Evolutionary conservation across 169 alveolate species (phyloP).

Genomic region (Cryptosporidium xiaoi): DNA sequence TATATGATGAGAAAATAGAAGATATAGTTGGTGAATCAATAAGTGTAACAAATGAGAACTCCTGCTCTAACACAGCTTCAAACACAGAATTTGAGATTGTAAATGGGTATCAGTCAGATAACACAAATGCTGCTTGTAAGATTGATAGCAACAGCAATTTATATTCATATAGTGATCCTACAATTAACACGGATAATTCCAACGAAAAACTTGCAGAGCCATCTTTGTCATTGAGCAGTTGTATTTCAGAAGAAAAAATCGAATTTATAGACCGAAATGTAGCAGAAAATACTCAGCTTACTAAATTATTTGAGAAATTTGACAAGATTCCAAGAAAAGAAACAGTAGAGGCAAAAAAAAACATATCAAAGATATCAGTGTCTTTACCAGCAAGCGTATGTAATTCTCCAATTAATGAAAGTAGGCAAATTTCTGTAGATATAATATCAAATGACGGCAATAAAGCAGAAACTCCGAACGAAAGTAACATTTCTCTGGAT

Average conservation of each 20-base stretch:
- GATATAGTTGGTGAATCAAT: slow-evolving; percentile 4
- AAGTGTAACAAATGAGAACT: no score
- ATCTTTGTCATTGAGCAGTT: slow-evolving; percentile 20
- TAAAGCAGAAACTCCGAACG: slow-evolving; percentile 8
- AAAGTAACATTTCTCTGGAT: slow-evolving; percentile 22
- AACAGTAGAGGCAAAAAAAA: slow-evolving; percentile 22
- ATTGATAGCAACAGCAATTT: background rate
- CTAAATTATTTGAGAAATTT: slow-evolving; percentile 44
- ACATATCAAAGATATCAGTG: slow-evolving; percentile 41
- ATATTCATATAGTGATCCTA: background rate
- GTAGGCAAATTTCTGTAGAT: slow-evolving; percentile 45
- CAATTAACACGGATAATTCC: background rate
- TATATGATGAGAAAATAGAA: background rate
- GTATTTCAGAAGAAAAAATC: slow-evolving; percentile 34
- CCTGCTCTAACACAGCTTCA: background rate
- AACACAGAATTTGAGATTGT: background rate
- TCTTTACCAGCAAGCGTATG: slow-evolving; percentile 64
- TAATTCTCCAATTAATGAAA: slow-evolving; percentile 40
- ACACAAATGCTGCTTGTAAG: background rate
- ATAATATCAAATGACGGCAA: slow-evolving; percentile 6
- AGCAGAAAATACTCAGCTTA: slow-evolving; percentile 25
- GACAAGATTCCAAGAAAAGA: slow-evolving; percentile 12
- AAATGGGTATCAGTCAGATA: background rate
- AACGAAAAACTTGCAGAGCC: background rate
- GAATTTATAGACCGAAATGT: slow-evolving; percentile 9